Conservation (phyloP, 169 alveolate species). For the Cryptosporidium felis region DNA sequence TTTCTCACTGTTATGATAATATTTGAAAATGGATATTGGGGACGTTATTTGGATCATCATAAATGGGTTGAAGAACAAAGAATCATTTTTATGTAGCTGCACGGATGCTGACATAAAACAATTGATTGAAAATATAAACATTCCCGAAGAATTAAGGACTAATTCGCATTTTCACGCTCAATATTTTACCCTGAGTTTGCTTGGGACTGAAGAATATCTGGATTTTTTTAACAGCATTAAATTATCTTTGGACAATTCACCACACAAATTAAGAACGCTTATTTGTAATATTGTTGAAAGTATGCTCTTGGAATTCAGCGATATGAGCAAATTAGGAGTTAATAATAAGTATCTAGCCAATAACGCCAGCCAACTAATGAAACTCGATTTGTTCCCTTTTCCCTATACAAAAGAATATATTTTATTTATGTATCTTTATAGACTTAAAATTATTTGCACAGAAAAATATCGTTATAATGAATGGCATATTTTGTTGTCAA, state of each 20-base stretch:
- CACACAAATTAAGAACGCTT: conserved; percentile 17
- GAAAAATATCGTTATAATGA: not conserved
- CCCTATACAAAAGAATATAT: conserved; percentile 11
- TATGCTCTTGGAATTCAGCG: not conserved
- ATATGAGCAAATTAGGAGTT: too few relatives aligned
- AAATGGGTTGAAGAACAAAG: conserved; percentile 5
- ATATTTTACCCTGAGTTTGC: too few relatives aligned
- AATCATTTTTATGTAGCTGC: not conserved
- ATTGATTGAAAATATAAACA: not conserved
- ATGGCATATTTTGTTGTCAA: conserved; percentile 15
- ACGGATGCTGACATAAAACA: not conserved
- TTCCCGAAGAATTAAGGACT: too few relatives aligned
- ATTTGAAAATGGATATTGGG: conserved; percentile 4
- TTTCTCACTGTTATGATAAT: not conserved
- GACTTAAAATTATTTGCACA: not conserved
- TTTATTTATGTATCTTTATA: conserved; percentile 16
- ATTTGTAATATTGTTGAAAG: conserved; percentile 9
- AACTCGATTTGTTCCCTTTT: conserved; percentile 21
- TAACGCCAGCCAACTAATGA: not conserved
- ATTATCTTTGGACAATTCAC: not conserved
- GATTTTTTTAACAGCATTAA: not conserved
- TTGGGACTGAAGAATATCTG: not conserved
- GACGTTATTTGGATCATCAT: conserved; percentile 30
- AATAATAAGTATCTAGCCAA: not conserved
- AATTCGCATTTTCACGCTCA: too few relatives aligned